Evolutionary conservation across 345 rosid species (phyloP).

Genomic region (Syzygium aqueum): DNA sequence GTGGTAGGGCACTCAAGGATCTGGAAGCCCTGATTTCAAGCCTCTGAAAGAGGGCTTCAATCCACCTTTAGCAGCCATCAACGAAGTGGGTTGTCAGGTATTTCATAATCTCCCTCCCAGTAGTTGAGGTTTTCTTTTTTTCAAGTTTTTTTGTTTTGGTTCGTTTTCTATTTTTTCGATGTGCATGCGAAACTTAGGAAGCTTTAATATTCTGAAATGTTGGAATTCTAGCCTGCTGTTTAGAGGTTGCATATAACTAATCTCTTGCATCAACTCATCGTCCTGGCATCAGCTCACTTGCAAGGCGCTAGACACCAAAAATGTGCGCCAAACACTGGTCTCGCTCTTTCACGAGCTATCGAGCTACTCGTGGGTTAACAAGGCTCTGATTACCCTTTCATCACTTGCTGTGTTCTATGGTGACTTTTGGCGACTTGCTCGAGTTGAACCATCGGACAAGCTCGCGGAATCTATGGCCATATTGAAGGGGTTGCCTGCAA

Average conservation of each 20-base stretch:
- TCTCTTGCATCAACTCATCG: not conserved
- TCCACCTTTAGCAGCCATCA: conserved; percentile 3
- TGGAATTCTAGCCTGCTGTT: not conserved
- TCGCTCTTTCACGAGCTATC: not conserved
- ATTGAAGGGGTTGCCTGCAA: too few relatives aligned
- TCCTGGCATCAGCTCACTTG: not conserved
- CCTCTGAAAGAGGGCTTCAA: not conserved
- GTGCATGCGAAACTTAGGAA: not conserved
- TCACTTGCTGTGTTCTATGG: too few relatives aligned
- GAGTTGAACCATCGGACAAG: too few relatives aligned
- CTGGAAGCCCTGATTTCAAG: not conserved
- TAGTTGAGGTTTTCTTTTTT: too few relatives aligned
- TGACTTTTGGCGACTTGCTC: too few relatives aligned
- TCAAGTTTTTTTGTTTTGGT: too few relatives aligned
- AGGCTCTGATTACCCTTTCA: too few relatives aligned
- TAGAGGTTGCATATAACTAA: not conserved
- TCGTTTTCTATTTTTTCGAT: not conserved
- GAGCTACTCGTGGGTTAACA: too few relatives aligned
- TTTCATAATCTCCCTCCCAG: not conserved
- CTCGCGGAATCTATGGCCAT: too few relatives aligned
- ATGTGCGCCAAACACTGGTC: not conserved
- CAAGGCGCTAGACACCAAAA: conserved; percentile 1
- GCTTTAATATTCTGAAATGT: not conserved
- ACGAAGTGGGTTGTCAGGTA: conserved; percentile 9
- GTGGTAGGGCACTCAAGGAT: not conserved